phyloP scores from a whole-genome alignment of 2,329 filamentous ascomycete genomes.

The Aschersonia sp. region DNA sequence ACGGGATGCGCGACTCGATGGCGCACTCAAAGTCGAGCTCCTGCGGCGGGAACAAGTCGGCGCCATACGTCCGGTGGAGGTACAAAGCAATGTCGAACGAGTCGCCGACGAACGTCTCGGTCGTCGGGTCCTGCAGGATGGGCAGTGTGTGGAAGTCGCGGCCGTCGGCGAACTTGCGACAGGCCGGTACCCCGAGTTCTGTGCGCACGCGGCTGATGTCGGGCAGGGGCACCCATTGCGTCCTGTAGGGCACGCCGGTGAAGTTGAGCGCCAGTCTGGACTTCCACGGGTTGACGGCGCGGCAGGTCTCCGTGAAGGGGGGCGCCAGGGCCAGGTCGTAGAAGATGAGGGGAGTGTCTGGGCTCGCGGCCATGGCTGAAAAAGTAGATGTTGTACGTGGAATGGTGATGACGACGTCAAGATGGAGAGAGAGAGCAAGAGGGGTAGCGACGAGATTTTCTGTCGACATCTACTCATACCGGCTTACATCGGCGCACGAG shows the following conservation, averaged over 20 bases:
- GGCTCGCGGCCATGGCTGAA: background rate
- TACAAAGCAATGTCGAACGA: constrained; percentile 52
- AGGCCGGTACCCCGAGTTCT: constrained; percentile 28
- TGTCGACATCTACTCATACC: too few species aligned
- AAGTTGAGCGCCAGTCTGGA: constrained; percentile 25
- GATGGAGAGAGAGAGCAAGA: too few species aligned
- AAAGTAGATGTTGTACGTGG: too few species aligned
- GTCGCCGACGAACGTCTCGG: constrained; percentile 34
- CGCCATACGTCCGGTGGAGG: constrained; percentile 34
- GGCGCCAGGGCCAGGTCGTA: constrained; percentile 27
- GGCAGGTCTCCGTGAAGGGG: constrained; percentile 11
- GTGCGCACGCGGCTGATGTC: constrained; percentile 34
- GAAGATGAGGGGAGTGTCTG: constrained; percentile 12
- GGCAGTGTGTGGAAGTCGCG: constrained; percentile 46
- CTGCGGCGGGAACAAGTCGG: constrained; percentile 33
- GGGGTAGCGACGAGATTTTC: too few species aligned
- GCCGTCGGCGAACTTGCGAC: constrained; percentile 41
- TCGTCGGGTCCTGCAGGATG: constrained; percentile 31
- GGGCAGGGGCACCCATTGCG: constrained; percentile 34
- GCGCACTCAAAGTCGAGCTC: constrained; percentile 19
- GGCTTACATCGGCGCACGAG: too few species aligned
- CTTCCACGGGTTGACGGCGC: constrained; percentile 19
- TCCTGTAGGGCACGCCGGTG: constrained; percentile 20
- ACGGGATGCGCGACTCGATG: constrained; percentile 17
- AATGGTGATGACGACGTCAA: too few species aligned